These are phyloP conservation scores for Chrysanthemum makinoi DNA, from an alignment of 129 eudicot genomes.

Conservation along the genomic window DNA sequence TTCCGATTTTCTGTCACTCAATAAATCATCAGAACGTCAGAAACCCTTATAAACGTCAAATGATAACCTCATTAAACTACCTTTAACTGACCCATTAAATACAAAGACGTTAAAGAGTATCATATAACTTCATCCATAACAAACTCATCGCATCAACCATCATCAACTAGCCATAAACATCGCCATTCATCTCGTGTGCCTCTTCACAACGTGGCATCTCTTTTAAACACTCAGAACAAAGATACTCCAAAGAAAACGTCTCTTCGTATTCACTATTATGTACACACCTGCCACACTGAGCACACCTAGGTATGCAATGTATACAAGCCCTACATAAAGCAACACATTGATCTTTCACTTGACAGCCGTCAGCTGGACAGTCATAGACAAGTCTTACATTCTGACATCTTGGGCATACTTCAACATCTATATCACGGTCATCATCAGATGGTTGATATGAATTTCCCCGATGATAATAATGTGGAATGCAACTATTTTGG, in stretches of 20 bases:
- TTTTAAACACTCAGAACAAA: constrained; percentile 57
- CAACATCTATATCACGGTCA: constrained; percentile 75
- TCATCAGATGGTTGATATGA: constrained; percentile 53
- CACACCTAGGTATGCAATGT: constrained; percentile 74
- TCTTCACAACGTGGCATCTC: constrained; percentile 34
- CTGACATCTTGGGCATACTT: constrained; percentile 70
- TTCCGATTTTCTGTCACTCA: too few relatives aligned
- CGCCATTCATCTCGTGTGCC: constrained; percentile 24
- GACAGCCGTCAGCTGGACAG: constrained; percentile 68
- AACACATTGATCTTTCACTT: constrained; percentile 35
- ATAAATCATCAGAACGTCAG: background rate
- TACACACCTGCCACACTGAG: constrained; percentile 69
- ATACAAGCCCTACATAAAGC: constrained; percentile 74
- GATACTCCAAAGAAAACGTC: constrained; percentile 57
- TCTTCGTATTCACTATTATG: constrained; percentile 62
- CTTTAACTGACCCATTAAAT: background rate
- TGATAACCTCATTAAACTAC: background rate
- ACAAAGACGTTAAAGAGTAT: background rate
- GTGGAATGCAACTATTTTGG: constrained; percentile 36
- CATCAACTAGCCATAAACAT: constrained; percentile 8
- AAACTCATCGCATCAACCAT: constrained; percentile 4
- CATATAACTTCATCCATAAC: background rate
- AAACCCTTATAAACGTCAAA: background rate
- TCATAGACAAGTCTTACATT: constrained; percentile 78
- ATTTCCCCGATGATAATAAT: constrained; percentile 52